Evolutionary conservation across 78 protist genomes (phyloP).

Genomic region (Acrasis kona): DNA sequence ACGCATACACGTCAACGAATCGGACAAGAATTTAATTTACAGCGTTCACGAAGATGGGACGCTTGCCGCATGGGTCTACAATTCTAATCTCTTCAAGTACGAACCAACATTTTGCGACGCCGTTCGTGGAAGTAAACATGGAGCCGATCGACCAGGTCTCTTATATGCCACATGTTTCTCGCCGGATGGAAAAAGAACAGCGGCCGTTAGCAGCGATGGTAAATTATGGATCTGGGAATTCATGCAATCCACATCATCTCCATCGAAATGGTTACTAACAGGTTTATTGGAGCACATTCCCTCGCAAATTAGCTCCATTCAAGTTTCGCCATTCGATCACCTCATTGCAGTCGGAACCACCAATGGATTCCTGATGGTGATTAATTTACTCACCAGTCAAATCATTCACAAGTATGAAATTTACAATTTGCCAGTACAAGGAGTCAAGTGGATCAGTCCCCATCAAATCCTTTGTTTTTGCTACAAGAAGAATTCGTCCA

Average conservation of each 20-base stretch:
- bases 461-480: too few species aligned
- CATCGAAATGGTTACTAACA: not conserved
- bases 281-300: not conserved
- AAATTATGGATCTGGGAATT: not conserved
- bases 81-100: not conserved
- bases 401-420: too few species aligned
- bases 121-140: not conserved
- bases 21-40: not conserved
- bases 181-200: not conserved
- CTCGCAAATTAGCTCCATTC: not conserved
- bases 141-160: not conserved
- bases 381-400: too few species aligned
- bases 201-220: not conserved
- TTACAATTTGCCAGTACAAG: too few species aligned
- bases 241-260: not conserved
- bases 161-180: not conserved
- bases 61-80: not conserved
- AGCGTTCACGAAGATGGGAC: not conserved
- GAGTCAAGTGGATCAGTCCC: too few species aligned
- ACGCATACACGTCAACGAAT: not conserved
- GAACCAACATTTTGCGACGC: not conserved
- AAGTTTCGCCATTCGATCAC: not conserved
- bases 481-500: too few species aligned
- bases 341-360: not conserved
- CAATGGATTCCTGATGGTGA: not conserved